Conservation (phyloP, 106 monocot species). For the Amphibolis antarctica region DNA sequence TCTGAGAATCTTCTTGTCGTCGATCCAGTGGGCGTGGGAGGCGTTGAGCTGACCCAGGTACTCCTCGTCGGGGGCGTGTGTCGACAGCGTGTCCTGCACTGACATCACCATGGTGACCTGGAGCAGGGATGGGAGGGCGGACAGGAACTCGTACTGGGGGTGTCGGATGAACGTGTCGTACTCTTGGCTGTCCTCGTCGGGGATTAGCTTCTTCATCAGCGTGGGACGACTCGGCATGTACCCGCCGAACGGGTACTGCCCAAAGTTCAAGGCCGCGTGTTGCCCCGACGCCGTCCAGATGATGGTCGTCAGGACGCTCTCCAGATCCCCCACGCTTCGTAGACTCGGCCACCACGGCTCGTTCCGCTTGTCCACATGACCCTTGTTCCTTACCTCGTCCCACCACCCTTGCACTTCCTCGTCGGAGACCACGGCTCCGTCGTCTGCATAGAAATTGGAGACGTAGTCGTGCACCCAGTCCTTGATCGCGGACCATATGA, state of each 20-base stretch:
- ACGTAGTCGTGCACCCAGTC: slow-evolving; percentile 19
- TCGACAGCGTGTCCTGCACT: slow-evolving; percentile 57
- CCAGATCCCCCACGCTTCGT: slow-evolving; percentile 3
- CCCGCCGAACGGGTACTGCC: slow-evolving; percentile 28
- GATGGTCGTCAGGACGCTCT: slow-evolving; percentile 14
- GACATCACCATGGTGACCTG: slow-evolving; percentile 62
- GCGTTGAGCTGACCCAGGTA: slow-evolving; percentile 40
- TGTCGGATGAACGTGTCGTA: slow-evolving; percentile 7
- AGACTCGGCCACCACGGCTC: slow-evolving; percentile 34
- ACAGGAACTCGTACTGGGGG: slow-evolving; percentile 20
- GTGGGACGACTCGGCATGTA: slow-evolving; percentile 30
- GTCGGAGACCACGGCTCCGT: slow-evolving; percentile 11
- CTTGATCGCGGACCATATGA: slow-evolving; percentile 31
- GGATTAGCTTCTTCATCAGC: slow-evolving; percentile 15
- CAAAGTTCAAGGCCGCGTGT: slow-evolving; percentile 29
- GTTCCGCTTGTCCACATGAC: slow-evolving; percentile 21
- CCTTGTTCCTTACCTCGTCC: slow-evolving; percentile 15
- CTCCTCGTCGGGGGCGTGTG: slow-evolving; percentile 82
- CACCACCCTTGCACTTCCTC: slow-evolving; percentile 36
- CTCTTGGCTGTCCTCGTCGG: slow-evolving; percentile 12
- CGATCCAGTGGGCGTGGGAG: slow-evolving; percentile 18
- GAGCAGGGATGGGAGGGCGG: slow-evolving; percentile 37
- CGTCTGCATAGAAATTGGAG: slow-evolving; percentile 21
- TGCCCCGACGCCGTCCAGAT: slow-evolving; percentile 34
- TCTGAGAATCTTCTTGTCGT: slow-evolving; percentile 20